These are phyloP conservation scores for Excoecaria cochinchinensis DNA, from an alignment of 345 rosid species.

Conservation along the genomic window DNA sequence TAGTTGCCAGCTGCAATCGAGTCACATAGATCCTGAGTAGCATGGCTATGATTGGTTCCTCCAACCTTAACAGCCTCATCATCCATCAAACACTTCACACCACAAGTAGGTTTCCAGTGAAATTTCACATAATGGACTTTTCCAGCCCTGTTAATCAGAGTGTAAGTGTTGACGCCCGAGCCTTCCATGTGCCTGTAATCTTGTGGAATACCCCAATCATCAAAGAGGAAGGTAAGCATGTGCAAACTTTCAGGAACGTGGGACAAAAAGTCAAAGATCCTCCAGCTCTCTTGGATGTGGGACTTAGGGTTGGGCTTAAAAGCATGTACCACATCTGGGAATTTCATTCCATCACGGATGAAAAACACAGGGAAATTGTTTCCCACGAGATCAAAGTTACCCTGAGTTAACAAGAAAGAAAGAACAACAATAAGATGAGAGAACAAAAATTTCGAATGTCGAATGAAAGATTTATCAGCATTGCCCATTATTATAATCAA, in stretches of 20 bases:
- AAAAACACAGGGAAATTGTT: slow-evolving; percentile 98
- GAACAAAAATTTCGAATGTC: not conserved
- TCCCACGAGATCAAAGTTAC: slow-evolving; percentile 98
- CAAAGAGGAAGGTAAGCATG: slow-evolving; percentile 85
- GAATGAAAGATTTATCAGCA: not conserved
- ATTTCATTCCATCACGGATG: slow-evolving; percentile 91
- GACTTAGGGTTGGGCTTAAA: slow-evolving; percentile 97
- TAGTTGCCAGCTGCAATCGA: slow-evolving; percentile 89
- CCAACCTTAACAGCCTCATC: slow-evolving; percentile 89
- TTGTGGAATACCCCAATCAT: slow-evolving; percentile 87
- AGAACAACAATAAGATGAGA: not conserved
- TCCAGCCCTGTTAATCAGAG: slow-evolving; percentile 85
- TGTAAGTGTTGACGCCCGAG: slow-evolving; percentile 80
- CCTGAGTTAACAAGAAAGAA: slow-evolving; percentile 44
- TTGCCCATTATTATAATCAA: not conserved
- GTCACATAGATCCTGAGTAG: slow-evolving; percentile 88
- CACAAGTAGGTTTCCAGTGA: slow-evolving; percentile 98
- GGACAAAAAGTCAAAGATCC: slow-evolving; percentile 89
- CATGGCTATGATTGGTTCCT: slow-evolving; percentile 96
- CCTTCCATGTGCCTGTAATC: slow-evolving; percentile 99
- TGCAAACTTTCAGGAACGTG: slow-evolving; percentile 93
- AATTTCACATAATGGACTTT: slow-evolving; percentile 80
- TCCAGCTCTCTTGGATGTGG: slow-evolving; percentile 95
- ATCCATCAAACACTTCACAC: slow-evolving; percentile 71
- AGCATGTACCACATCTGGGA: slow-evolving; percentile 93